phyloP scores from a whole-genome alignment of 345 rosid species.

The Pistacia atlantica region DNA sequence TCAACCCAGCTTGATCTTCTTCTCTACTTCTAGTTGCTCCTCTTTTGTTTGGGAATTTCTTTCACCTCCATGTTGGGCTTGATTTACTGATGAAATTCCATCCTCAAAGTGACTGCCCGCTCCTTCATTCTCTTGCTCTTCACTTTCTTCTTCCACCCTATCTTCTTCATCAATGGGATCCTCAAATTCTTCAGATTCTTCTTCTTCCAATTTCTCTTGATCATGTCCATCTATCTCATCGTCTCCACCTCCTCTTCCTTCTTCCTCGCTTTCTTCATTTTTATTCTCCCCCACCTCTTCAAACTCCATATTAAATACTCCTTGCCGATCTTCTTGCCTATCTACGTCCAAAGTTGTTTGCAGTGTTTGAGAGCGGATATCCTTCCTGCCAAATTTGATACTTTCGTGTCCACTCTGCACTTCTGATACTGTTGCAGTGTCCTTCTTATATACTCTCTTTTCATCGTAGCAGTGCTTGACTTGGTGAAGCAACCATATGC shows the following conservation, averaged over 20 bases:
- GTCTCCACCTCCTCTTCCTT: conserved; percentile 47
- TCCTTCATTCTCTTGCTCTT: conserved; percentile 33
- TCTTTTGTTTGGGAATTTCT: conserved; percentile 15
- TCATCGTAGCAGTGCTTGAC: conserved; percentile 38
- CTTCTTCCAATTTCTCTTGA: conserved; percentile 48
- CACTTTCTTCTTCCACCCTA: conserved; percentile 37
- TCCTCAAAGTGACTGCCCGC: conserved; percentile 26
- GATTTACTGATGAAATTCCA: conserved; percentile 22
- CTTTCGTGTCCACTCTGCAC: conserved; percentile 13
- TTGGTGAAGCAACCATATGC: conserved; percentile 62
- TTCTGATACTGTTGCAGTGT: conserved; percentile 14
- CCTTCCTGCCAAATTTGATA: conserved; percentile 58
- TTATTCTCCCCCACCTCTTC: conserved; percentile 36
- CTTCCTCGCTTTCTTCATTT: conserved; percentile 34
- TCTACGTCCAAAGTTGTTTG: conserved; percentile 10
- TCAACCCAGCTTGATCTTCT: not conserved
- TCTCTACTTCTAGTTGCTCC: conserved; percentile 29
- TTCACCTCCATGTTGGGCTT: conserved; percentile 5
- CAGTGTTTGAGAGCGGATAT: conserved; percentile 27
- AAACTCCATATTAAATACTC: conserved; percentile 20
- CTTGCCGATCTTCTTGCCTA: conserved; percentile 15
- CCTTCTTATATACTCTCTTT: conserved; percentile 18
- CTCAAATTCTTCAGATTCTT: conserved; percentile 53
- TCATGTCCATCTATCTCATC: conserved; percentile 51
- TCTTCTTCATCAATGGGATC: conserved; percentile 66